Base-by-base conservation (phyloP, 2,329 filamentous ascomycete genomes). In the Beauveria bassiana region DNA sequence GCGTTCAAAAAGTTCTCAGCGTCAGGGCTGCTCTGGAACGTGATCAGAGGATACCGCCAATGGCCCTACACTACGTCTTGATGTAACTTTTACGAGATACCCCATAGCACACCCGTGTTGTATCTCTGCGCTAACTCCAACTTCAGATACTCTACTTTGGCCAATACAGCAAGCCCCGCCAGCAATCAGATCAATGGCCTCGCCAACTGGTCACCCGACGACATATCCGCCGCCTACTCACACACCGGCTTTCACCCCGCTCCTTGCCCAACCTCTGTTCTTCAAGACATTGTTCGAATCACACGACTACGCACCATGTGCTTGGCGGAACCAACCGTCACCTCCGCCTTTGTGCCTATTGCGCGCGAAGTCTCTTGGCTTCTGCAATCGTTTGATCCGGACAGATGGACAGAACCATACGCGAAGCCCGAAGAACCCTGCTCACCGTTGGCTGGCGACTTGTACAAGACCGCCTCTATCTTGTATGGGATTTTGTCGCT, bases 181-280 rank as follows among this genome's bases (percentile, higher is more conserved):
- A 54, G 20, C 42, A 51, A 61, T 14, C 58, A 61, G 45, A 61
- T 61, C 20, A 53, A 42, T 1, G 58, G 58, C 38, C 40, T 61
- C 12, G 28, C 42, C 28, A 61, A 54, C 31, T 61, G 58, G 58
- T 52, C 58, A 5, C 14, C 58, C 26, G 58, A 53, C 16, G 58
- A 61, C 40, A 28, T 61, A n/a, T 31, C 42, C 7, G 58, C 58
- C 38, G 58, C 58, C n/a, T 61, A 61, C 31, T 53, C 58, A 3
- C 58, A 61, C 50, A 61, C 58, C 3, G 58, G 58, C 40, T 61
- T 61, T 18, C 49, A 61, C 7, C 58, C 58, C 7, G 58, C 50
- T 9, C 58, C 58, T 1, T 61, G 58, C 22, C 58, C 58, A 10
- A 61, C 58, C 5, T 61, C 49, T 34, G 58, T 61, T 5, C 58